Evolutionary conservation across 345 rosid species (phyloP), one percentile per base, ranked within the genome.

Genomic region (Boechera stricta): DNA sequence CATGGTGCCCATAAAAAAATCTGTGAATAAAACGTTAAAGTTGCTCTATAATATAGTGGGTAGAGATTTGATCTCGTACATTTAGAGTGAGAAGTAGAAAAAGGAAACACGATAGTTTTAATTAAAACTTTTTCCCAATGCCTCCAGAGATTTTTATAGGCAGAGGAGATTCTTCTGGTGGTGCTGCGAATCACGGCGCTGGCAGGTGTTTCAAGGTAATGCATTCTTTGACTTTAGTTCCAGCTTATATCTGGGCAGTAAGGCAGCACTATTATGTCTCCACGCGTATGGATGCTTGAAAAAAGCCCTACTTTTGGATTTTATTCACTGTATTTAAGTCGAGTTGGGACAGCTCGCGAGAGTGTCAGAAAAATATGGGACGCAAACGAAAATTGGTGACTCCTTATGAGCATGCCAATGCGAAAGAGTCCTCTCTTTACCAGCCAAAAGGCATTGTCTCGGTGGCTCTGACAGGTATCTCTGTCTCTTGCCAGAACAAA

Each of bases 81-180:
- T 42, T 24, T 38, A 28, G 32, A 44, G 36, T 76, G 74, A 36
- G 62, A 38, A 29, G 24, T 63, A 77, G 64, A 44, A 52, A 12
- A 29, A 15, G 56, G 21, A 42, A 69, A 28, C 10, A 55, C 39
- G n/a, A 49, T 64, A 55, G 41, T 53, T 38, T 64, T 77, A 56
- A 56, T 64, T 12, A 18, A 26, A 75, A 45, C 2, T 32, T 13
- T 45, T 64, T 28, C 32, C 62, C 76, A 71, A 77, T 77, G 36
- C 60, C 65, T 82, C 81, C 87, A 91, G 98, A 92, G 79, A 86
- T 81, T 76, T 87, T 83, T 76, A 87, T 88, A 77, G 97, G 89
- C 55, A 94, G 91, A 82, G 98, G 96, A 48, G 94, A 87, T 85
- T 88, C 97, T 47, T 93, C 96, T 52, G 92, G 97, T 33, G 96